Evolutionary conservation across 345 rosid species (phyloP).

Genomic region (Corymbia maculata): DNA sequence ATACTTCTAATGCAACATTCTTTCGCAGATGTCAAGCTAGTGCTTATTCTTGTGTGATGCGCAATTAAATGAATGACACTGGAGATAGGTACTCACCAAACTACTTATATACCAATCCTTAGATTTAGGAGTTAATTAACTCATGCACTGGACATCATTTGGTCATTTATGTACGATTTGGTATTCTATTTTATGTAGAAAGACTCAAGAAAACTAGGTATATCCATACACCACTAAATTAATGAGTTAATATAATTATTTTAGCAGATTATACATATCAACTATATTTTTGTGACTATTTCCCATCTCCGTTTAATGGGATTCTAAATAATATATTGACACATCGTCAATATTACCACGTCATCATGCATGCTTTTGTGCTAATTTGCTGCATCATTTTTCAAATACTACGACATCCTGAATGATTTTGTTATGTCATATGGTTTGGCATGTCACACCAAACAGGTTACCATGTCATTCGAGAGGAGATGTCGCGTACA

Average conservation of each 20-base stretch:
- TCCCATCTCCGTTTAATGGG: neutral
- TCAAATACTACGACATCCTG: neutral
- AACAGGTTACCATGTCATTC: neutral
- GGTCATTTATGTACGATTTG: neutral
- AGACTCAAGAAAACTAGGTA: neutral
- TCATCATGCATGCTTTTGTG: neutral
- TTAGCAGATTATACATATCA: neutral
- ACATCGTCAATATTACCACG: neutral
- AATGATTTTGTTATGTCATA: neutral
- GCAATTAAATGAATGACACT: neutral
- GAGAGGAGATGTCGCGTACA: neutral
- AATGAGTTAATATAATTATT: neutral
- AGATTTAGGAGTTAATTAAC: neutral
- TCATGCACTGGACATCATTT: neutral
- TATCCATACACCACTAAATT: neutral
- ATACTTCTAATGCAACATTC: neutral
- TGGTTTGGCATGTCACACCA: neutral
- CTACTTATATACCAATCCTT: neutral
- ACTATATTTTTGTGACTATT: neutral
- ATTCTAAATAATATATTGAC: neutral
- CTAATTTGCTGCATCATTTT: neutral
- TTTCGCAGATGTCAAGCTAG: neutral
- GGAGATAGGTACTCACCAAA: neutral
- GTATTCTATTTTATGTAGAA: neutral
- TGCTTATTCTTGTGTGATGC: neutral